A percentile compares a stretch with the other conserved stretches of the same genome.
These are phyloP conservation scores for Phytophthora foliorum DNA, from an alignment of 352 stramenopile species.

Conservation along the genomic window DNA sequence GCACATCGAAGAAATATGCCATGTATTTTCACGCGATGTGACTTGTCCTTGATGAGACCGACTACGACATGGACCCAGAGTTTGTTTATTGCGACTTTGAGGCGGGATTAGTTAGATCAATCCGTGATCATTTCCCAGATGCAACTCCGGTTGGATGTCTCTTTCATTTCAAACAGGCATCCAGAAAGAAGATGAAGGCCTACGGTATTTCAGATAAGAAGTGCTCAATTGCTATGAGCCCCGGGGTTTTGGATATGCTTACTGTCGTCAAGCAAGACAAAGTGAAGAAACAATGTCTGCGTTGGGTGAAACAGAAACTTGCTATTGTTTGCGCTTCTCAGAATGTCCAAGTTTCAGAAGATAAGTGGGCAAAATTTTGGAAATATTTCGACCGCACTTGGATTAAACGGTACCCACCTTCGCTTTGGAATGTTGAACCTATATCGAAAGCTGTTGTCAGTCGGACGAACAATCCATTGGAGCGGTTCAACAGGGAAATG, in stretches of 20 bases:
- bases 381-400: not conserved
- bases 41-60: not conserved
- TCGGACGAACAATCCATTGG: constrained; percentile 1
- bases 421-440: not conserved
- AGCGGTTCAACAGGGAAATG: not conserved
- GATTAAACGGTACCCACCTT: not conserved
- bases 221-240: not conserved
- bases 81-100: constrained; percentile 22
- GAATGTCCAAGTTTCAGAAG: not conserved
- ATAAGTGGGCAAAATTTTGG: not conserved
- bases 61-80: constrained; percentile 6
- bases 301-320: not conserved
- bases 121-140: constrained; percentile 5
- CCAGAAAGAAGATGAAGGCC: not conserved
- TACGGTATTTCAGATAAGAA: not conserved
- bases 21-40: constrained; percentile 2
- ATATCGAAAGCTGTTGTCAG: not conserved
- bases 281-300: not conserved
- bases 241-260: constrained; percentile 1
- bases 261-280: not conserved
- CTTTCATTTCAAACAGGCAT: constrained; percentile 18
- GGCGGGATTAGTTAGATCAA: constrained; percentile 2
- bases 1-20: constrained; percentile 5
- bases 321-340: not conserved
- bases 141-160: not conserved